Conservation (phyloP, 768 basidiomycete genomes). For the Rhodotorula graminis region DNA sequence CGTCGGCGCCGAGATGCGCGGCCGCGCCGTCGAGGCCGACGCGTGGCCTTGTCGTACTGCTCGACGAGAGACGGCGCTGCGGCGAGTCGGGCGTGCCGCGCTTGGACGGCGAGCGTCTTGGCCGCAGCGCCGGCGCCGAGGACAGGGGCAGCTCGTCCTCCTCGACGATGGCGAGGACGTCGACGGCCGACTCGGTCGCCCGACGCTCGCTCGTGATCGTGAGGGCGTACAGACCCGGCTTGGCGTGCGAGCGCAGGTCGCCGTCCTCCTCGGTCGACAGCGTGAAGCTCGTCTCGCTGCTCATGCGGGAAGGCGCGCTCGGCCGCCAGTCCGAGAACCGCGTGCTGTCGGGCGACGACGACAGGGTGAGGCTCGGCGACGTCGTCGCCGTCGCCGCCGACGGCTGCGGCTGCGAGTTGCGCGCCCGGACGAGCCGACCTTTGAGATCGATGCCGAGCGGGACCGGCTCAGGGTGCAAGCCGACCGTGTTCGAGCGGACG, state of each 20-base stretch:
- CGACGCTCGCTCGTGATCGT: constrained; percentile 10
- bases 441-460: constrained; percentile 32
- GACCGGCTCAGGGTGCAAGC: constrained; percentile 12
- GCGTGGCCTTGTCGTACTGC: neutral
- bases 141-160: constrained; percentile 18
- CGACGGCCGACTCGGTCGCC: constrained; percentile 27
- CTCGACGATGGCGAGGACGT: constrained; percentile 30
- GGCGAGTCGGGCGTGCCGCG: neutral
- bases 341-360: constrained; percentile 11
- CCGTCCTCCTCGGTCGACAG: neutral
- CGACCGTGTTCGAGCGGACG: constrained; percentile 23
- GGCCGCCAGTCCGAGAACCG: constrained; percentile 21
- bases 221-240: constrained; percentile 12
- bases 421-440: constrained; percentile 21
- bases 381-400: neutral
- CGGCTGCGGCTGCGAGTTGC: neutral
- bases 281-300: constrained; percentile 25
- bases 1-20: no score
- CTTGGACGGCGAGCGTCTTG: constrained; percentile 22
- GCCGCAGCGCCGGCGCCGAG: neutral
- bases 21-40: constrained; percentile 9
- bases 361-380: neutral
- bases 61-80: neutral
- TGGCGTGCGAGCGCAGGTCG: neutral
- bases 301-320: neutral